phyloP scores from a whole-genome alignment of 139 green algal genomes.

The Asterochloris sp. region DNA sequence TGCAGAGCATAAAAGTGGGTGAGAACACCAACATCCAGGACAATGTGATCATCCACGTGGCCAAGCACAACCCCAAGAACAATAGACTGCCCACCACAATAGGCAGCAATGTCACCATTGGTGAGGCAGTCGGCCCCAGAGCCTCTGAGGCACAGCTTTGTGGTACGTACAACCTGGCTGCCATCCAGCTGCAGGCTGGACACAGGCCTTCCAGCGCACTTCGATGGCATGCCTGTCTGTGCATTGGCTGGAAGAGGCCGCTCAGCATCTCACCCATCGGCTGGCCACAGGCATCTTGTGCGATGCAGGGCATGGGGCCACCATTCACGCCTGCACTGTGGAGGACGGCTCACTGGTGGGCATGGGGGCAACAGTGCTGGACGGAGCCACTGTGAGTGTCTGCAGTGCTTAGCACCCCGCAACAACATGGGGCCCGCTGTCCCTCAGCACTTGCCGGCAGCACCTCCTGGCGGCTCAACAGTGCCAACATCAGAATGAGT shows the following conservation, averaged over 20 bases:
- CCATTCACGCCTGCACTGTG: constrained; percentile 85
- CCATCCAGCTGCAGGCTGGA: too few relatives aligned
- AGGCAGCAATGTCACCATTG: constrained; percentile 65
- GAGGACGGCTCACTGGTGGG: constrained; percentile 87
- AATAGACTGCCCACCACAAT: constrained; percentile 64
- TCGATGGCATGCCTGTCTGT: too few relatives aligned
- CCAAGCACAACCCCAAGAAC: constrained; percentile 57
- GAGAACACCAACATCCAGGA: constrained; percentile 89
- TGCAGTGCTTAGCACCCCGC: not conserved
- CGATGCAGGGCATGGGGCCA: constrained; percentile 56
- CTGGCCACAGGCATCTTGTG: too few relatives aligned
- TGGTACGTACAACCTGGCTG: not conserved
- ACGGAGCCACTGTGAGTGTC: constrained; percentile 56
- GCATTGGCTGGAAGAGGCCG: too few relatives aligned
- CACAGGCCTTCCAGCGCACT: too few relatives aligned
- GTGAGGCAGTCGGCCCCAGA: constrained; percentile 22
- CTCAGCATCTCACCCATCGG: too few relatives aligned
- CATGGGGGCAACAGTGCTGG: constrained; percentile 87
- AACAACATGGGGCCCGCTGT: too few relatives aligned
- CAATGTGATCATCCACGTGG: constrained; percentile 85
- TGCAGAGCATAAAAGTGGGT: constrained; percentile 85
- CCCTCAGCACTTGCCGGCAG: too few relatives aligned
- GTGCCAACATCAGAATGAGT: too few relatives aligned
- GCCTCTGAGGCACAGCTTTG: not conserved
- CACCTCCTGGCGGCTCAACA: too few relatives aligned